Percentiles rank a stretch among this genome's conserved stretches.
Conservation (phyloP, 345 rosid genomes). For the Arabidopsis thaliana region DNA sequence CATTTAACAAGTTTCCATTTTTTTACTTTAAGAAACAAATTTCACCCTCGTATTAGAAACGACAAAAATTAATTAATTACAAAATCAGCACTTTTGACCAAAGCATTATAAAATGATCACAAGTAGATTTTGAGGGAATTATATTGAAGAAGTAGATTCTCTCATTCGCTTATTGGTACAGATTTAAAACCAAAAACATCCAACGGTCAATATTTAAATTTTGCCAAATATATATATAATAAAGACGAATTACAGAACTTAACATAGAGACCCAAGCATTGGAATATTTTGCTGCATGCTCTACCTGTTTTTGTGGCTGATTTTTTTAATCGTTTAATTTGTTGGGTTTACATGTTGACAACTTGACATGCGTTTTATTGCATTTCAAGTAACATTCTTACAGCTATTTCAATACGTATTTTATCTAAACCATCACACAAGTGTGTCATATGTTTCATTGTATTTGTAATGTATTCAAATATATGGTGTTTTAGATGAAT, state of each 20-base stretch:
- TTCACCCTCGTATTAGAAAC: neutral
- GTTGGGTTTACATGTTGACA: conserved; percentile 7
- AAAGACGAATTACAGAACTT: neutral
- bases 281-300: neutral
- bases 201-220: conserved; percentile 14
- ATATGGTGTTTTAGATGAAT: neutral
- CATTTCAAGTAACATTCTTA: neutral
- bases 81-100: conserved; percentile 29
- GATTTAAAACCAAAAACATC: neutral
- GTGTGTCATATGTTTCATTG: neutral
- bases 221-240: neutral
- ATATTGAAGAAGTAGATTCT: conserved; percentile 13
- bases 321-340: neutral
- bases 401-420: conserved; percentile 2
- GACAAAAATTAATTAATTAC: neutral
- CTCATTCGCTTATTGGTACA: neutral
- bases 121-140: neutral
- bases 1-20: neutral
- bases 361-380: conserved; percentile 22
- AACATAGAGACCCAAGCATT: neutral
- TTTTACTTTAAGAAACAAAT: conserved; percentile 6
- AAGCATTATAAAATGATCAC: neutral
- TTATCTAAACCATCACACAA: neutral
- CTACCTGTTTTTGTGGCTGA: neutral
- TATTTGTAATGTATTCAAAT: neutral